Percentiles rank a stretch among this genome's conserved stretches.
These are phyloP conservation scores for Irpex rosettiformis DNA, from an alignment of 1,284 basidiomycete genomes.

Conservation along the genomic window DNA sequence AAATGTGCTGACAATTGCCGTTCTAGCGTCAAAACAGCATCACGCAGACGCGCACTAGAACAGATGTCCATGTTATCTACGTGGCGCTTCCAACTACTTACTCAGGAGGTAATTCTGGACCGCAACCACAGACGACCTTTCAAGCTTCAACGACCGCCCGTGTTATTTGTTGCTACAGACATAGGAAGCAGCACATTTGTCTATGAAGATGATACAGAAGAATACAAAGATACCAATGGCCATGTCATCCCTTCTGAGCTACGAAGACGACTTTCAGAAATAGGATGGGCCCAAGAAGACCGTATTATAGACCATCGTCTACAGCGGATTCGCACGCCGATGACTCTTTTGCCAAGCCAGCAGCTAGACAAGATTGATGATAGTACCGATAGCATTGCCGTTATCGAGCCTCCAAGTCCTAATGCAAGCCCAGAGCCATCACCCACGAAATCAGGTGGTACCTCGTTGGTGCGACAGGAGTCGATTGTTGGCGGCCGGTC, in stretches of 20 bases:
- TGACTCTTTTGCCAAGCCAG: constrained; percentile 54
- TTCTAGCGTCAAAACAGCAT: constrained; percentile 41
- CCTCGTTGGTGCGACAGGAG: constrained; percentile 44
- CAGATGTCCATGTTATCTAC: constrained; percentile 52
- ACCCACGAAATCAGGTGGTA: constrained; percentile 29
- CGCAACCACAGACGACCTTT: constrained; percentile 58
- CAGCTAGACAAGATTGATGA: constrained; percentile 43
- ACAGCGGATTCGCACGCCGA: constrained; percentile 58
- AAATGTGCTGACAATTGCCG: not conserved
- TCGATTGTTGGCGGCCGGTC: constrained; percentile 47
- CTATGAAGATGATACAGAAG: constrained; percentile 48
- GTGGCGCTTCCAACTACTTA: constrained; percentile 64
- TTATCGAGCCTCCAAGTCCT: constrained; percentile 19
- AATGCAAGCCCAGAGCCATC: constrained; percentile 36
- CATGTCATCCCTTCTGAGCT: constrained; percentile 55
- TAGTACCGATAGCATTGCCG: not conserved
- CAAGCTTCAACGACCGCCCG: constrained; percentile 58
- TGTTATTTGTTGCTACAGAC: constrained; percentile 68
- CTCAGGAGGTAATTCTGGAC: constrained; percentile 58
- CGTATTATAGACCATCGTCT: constrained; percentile 49
- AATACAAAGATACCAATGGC: constrained; percentile 42
- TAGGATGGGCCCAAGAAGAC: constrained; percentile 67
- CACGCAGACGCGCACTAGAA: constrained; percentile 46
- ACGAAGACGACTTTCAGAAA: constrained; percentile 59
- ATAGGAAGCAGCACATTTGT: constrained; percentile 59